phyloP scores from a whole-genome alignment of 805 yeast species.

The Starmerella kuoi region DNA sequence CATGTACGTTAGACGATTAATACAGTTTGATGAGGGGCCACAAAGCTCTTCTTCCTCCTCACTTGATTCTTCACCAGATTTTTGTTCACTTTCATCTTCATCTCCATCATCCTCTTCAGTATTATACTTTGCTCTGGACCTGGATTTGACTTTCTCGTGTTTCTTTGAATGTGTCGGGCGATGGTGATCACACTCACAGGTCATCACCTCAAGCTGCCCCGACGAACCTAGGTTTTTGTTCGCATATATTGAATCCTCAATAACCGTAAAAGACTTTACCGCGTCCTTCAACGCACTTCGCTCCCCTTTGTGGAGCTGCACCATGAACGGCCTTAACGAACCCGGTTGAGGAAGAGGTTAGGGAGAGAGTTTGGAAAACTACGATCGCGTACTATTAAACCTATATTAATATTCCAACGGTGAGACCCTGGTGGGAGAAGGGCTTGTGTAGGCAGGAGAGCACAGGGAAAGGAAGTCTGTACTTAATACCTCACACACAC shows the following conservation, averaged over 20 bases:
- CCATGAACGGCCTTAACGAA: slow-evolving; percentile 9
- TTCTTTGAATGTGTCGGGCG: neutral
- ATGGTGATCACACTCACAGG: slow-evolving; percentile 72
- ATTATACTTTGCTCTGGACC: neutral
- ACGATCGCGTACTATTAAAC: too few species aligned
- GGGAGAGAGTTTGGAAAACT: neutral
- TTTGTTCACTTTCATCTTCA: slow-evolving; percentile 24
- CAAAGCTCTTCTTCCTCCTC: slow-evolving; percentile 41
- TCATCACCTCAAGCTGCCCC: slow-evolving; percentile 71
- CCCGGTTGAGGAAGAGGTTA: neutral
- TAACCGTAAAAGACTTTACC: slow-evolving; percentile 39
- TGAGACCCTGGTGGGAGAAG: too few species aligned
- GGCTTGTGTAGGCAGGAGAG: too few species aligned
- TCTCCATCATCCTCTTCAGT: slow-evolving; percentile 18
- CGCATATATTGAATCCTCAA: slow-evolving; percentile 52
- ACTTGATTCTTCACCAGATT: neutral
- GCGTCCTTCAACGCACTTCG: slow-evolving; percentile 43
- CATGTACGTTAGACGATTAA: slow-evolving; percentile 79
- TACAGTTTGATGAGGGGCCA: slow-evolving; percentile 76
- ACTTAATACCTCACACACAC: too few species aligned
- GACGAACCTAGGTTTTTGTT: slow-evolving; percentile 52
- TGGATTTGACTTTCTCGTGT: neutral
- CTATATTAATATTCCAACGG: too few species aligned
- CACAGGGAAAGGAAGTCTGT: too few species aligned
- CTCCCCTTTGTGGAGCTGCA: slow-evolving; percentile 18